These are phyloP conservation scores for Ligustrum vulgare DNA, from an alignment of 257 asterid genomes.

Conservation along the genomic window DNA sequence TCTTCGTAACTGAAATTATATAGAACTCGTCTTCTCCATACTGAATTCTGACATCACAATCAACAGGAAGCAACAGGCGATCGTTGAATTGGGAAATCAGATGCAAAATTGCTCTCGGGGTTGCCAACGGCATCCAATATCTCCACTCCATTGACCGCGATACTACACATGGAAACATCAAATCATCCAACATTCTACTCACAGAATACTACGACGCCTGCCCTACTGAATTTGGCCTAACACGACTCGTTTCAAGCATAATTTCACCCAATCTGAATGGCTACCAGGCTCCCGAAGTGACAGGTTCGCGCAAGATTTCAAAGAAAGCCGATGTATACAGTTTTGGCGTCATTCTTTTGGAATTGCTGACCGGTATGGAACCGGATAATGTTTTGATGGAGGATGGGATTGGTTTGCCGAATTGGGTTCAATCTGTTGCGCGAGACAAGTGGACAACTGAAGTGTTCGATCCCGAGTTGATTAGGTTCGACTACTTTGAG, in stretches of 20 bases:
- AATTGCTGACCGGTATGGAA: constrained; percentile 43
- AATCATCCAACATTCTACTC: constrained; percentile 59
- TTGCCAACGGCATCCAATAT: constrained; percentile 45
- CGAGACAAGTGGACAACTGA: constrained; percentile 36
- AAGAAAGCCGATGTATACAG: constrained; percentile 58
- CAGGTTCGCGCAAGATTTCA: constrained; percentile 30
- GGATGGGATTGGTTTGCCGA: constrained; percentile 47
- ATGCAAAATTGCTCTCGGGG: constrained; percentile 39
- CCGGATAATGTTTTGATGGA: constrained; percentile 32
- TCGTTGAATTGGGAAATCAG: constrained; percentile 40
- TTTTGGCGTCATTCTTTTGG: constrained; percentile 51
- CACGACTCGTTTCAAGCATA: constrained; percentile 39
- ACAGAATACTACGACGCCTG: constrained; percentile 34
- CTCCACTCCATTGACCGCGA: constrained; percentile 48
- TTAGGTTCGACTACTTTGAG: constrained; percentile 22
- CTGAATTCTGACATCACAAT: no score
- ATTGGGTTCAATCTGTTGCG: constrained; percentile 42
- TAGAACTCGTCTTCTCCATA: no score
- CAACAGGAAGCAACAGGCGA: constrained; percentile 34
- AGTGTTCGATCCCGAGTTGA: constrained; percentile 44
- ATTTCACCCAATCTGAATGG: constrained; percentile 26
- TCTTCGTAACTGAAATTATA: no score
- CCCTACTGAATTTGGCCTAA: constrained; percentile 46
- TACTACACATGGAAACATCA: constrained; percentile 63
- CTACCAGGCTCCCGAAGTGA: constrained; percentile 58